Evolutionary conservation across 2,329 filamentous ascomycete genomes (phyloP), one percentile per base, ranked within the genome.

Genomic region (Sarocladium kiliense): DNA sequence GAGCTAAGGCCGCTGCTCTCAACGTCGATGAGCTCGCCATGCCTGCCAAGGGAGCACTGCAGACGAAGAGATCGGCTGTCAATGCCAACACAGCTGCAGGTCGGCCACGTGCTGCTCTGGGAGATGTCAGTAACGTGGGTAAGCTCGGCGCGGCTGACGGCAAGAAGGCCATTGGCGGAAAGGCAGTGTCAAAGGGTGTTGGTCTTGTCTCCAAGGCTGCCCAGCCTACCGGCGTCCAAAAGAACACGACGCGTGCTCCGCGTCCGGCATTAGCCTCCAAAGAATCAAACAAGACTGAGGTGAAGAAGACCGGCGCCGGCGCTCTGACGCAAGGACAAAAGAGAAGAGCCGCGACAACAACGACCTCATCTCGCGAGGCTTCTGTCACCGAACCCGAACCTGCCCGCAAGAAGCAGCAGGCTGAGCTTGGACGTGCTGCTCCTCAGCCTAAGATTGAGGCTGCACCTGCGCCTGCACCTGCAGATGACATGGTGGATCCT

Each of bases 91-190:
- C 78, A 49, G 78, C 77, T 58, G 67, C 64, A 49, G 70, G 71
- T 56, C 82, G 88, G 67, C 94, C 89, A 76, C 90, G 94, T 67
- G 83, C 88, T 64, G 92, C 90, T 50, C 81, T 99, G 36, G 91
- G 89, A 57, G 94, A 99, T 76, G 88, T 97, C 63, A 97, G 91
- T 82, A 99, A 99, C 75, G 88, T 96, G 60, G 85, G 85, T 64
- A 97, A 97, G 72, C 80, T 81, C 49, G 88, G 89, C 54, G 78
- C 73, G 5, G 76, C 79, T 59, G 88, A 89, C 55, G 83, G 80
- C 62, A 96, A 95, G 79, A 96, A 96, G 79, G 74, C 77, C 45
- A 69, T 77, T 36, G 73, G 73, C 39, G 78, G 77, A 67, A 53
- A 53, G 50, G 23, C 50, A 9, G 36, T 41, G 4, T 26, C 50